These are phyloP conservation scores for Thuidium tamariscinum DNA, from an alignment of 225 moss, liverwort and hornwort species.

Conservation along the genomic window DNA sequence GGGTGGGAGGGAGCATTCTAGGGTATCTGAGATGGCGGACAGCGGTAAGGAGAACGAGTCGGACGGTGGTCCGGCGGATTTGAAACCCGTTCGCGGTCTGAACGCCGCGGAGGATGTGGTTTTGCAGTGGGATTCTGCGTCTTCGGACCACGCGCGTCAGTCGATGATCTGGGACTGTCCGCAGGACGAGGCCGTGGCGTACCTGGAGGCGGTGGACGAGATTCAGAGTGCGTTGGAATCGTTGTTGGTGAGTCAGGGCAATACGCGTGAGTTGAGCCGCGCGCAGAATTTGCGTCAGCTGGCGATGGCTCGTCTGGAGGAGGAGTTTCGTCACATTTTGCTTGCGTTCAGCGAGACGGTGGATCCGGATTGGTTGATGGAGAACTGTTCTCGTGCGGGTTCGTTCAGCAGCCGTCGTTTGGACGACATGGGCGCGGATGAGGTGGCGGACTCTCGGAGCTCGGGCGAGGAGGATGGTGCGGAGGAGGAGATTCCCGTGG, in stretches of 20 bases:
- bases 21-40: conserved; percentile 19
- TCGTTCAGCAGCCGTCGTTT: background rate
- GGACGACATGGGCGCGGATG: background rate
- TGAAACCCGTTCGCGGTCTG: conserved; percentile 25
- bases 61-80: background rate
- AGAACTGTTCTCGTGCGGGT: conserved; percentile 18
- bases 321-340: conserved; percentile 91
- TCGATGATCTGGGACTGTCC: conserved; percentile 87
- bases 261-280: conserved; percentile 15
- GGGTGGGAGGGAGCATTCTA: background rate
- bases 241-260: conserved; percentile 21
- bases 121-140: conserved; percentile 71
- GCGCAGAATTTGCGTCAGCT: conserved; percentile 68
- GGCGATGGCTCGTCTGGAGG: conserved; percentile 77
- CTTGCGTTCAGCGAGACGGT: conserved; percentile 71
- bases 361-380: conserved; percentile 93
- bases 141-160: conserved; percentile 67
- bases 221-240: conserved; percentile 62
- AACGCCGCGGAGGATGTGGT: conserved; percentile 65
- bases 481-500: conserved; percentile 65
- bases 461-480: conserved; percentile 51
- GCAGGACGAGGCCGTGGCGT: conserved; percentile 62
- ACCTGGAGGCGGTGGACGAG: conserved; percentile 84
- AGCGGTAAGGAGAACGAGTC: background rate
- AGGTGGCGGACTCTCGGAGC: conserved; percentile 10